Conservation (phyloP, 371 early-diverging fungal species). For the Syncephalis plumigaleata region DNA sequence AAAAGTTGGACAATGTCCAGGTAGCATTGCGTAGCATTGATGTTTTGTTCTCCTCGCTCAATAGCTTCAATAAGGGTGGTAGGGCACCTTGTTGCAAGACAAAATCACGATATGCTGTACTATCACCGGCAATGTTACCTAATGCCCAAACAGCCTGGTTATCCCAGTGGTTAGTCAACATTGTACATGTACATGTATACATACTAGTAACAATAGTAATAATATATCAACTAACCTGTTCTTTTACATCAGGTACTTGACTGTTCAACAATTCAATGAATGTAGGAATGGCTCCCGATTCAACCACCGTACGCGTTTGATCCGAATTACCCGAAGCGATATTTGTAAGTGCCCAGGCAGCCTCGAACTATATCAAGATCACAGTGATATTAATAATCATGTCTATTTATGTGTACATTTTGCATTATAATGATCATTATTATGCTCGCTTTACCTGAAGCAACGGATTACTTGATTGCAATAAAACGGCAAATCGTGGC, state of each 20-base stretch:
- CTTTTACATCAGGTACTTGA: conserved; percentile 79
- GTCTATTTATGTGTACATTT: neutral
- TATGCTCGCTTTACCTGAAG: conserved; percentile 85
- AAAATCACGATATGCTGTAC: conserved; percentile 84
- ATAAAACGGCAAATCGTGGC: conserved; percentile 90
- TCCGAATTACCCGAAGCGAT: conserved; percentile 97
- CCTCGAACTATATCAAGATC: conserved; percentile 97
- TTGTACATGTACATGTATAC: neutral
- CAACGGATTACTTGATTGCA: conserved; percentile 53
- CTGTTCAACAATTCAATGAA: conserved; percentile 86
- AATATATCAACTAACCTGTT: conserved; percentile 49
- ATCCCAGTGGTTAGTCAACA: neutral
- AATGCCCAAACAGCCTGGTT: conserved; percentile 96
- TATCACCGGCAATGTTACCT: conserved; percentile 99
- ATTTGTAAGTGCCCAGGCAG: conserved; percentile 99
- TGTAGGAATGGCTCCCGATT: conserved; percentile 82
- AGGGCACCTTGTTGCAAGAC: conserved; percentile 79
- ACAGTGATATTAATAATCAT: too few relatives aligned
- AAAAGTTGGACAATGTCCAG: conserved; percentile 98
- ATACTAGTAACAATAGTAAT: neutral
- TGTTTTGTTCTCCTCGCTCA: conserved; percentile 73
- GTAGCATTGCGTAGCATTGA: conserved; percentile 97
- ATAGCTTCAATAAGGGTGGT: conserved; percentile 59
- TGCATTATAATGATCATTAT: conserved; percentile 1
- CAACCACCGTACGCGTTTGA: conserved; percentile 93